Conservation (phyloP, 1,284 basidiomycete genomes). For the Trametes pubescens region DNA sequence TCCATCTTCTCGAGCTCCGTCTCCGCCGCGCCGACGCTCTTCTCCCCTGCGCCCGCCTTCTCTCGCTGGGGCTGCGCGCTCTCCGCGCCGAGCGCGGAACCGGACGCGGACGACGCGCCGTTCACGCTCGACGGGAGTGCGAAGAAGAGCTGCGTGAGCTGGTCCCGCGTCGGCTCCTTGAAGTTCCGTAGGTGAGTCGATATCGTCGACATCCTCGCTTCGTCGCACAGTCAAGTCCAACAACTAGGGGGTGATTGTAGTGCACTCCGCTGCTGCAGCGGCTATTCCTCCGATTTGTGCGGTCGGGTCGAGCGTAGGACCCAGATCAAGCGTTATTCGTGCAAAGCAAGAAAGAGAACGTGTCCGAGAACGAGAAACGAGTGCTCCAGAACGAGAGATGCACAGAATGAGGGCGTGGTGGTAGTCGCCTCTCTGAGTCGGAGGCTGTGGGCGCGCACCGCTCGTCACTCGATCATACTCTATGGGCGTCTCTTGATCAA, state of each 20-base stretch:
- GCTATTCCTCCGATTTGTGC: neutral
- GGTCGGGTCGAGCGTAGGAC: neutral
- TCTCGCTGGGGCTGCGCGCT: constrained; percentile 26
- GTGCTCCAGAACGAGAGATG: neutral
- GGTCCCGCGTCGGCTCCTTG: constrained; percentile 90
- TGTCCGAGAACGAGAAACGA: neutral
- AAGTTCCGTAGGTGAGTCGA: constrained; percentile 88
- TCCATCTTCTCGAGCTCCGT: constrained; percentile 79
- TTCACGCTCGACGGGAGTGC: constrained; percentile 64
- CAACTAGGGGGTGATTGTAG: neutral
- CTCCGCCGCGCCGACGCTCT: constrained; percentile 28
- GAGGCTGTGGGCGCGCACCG: constrained; percentile 20
- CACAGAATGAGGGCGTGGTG: constrained; percentile 6
- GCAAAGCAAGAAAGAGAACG: neutral
- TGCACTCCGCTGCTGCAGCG: neutral
- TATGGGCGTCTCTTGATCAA: constrained; percentile 12
- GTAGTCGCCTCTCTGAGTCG: constrained; percentile 15
- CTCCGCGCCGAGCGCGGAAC: constrained; percentile 11
- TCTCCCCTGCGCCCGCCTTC: constrained; percentile 33
- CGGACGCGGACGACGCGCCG: constrained; percentile 17
- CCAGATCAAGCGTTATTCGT: neutral
- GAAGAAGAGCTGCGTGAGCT: constrained; percentile 85
- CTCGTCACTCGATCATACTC: constrained; percentile 16
- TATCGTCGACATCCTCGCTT: constrained; percentile 70
- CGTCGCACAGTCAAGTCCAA: neutral